Percentiles rank a stretch among this genome's conserved stretches.
Evolutionary conservation across 164 flowering plant species (phyloP).

Genomic region (Chimonanthus praecox): DNA sequence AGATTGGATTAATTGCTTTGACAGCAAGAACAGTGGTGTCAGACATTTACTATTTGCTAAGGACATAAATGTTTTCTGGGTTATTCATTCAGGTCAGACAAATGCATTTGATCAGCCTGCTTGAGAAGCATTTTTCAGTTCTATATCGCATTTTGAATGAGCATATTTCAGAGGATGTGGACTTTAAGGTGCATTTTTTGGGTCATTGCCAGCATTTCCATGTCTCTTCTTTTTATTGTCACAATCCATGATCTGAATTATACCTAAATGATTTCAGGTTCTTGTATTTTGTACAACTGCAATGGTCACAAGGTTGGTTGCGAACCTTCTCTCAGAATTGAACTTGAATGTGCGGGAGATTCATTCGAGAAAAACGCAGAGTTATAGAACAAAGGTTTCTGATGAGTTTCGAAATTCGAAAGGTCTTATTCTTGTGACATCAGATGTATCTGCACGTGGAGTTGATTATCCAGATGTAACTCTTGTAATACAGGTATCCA

Average conservation of each 20-base stretch:
- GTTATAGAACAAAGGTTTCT: constrained; percentile 85
- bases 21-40: neutral
- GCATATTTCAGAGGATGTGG: constrained; percentile 78
- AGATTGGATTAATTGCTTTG: too few species aligned
- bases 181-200: constrained; percentile 64
- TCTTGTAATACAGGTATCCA: constrained; percentile 82
- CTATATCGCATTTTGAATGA: constrained; percentile 69
- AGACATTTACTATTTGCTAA: neutral
- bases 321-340: constrained; percentile 75
- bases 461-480: constrained; percentile 99
- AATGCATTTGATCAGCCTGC: constrained; percentile 66
- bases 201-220: neutral
- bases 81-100: constrained; percentile 71
- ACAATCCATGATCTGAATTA: neutral
- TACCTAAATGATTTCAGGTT: constrained; percentile 42
- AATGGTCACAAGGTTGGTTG: constrained; percentile 83
- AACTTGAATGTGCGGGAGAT: constrained; percentile 86
- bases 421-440: constrained; percentile 96
- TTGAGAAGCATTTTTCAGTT: constrained; percentile 68
- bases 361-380: constrained; percentile 91
- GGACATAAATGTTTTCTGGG: neutral
- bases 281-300: constrained; percentile 98
- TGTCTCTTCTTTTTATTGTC: neutral
- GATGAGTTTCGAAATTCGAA: constrained; percentile 96
- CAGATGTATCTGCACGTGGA: constrained; percentile 99